These are phyloP conservation scores for Eimeria necatrix DNA, from an alignment of 169 alveolate species.

Conservation along the genomic window DNA sequence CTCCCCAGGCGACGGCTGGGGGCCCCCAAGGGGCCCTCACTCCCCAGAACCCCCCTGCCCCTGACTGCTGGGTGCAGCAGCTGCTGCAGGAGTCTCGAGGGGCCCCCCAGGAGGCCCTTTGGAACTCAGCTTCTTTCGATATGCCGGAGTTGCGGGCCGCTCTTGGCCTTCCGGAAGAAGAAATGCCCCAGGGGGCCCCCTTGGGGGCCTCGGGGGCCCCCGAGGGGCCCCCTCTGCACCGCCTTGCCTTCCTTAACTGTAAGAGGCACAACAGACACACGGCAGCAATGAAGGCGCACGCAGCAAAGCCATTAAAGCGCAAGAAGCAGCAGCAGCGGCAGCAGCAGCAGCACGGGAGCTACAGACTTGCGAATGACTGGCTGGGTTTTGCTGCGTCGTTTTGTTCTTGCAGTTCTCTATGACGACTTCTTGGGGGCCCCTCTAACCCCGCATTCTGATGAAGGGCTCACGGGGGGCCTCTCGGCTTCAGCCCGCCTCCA, in stretches of 20 bases:
- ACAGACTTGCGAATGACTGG: neutral
- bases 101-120: conserved; percentile 52
- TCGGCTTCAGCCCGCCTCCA: neutral
- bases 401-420: conserved; percentile 24
- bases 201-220: conserved; percentile 9
- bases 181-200: neutral
- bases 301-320: neutral
- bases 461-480: neutral
- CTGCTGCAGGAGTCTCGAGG: neutral
- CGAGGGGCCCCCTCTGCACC: conserved; percentile 14
- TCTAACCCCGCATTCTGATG: neutral
- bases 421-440: conserved; percentile 3
- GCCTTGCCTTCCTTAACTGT: conserved; percentile 34
- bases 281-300: neutral
- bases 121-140: neutral
- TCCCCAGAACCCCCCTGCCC: neutral
- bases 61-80: conserved; percentile 23
- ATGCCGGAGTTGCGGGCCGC: neutral
- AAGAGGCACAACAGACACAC: neutral
- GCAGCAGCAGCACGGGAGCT: neutral
- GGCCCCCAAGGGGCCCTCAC: neutral
- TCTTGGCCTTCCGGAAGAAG: conserved; percentile 15
- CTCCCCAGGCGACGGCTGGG: neutral
- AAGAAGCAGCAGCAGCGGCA: conserved; percentile 10
- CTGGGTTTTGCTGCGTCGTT: neutral